Base-by-base conservation (phyloP, 169 alveolate genomes). In the Cystoisospora suis region DNA sequence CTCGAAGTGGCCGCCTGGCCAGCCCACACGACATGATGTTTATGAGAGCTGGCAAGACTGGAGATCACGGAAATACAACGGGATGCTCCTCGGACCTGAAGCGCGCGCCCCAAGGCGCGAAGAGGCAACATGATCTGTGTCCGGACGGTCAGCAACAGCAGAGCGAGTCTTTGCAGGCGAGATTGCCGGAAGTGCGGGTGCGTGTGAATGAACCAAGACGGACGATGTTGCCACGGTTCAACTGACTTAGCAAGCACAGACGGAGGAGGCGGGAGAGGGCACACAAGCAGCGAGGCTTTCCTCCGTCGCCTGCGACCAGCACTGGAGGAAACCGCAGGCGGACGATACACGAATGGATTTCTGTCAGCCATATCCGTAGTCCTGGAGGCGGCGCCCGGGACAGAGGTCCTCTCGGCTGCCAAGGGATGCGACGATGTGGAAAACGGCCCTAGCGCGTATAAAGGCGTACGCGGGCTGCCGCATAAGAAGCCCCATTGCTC, bases 171-270 rank as follows among this genome's bases (percentile, higher is more conserved):
- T n/a, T 65, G 77, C 42, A 65, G 45, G 3, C 77, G 77, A 1
- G 77, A 65, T 32, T 65, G 77, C 15, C 77, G n/a, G 77, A 65
- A 65, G 9, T 65, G 77, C 5, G 77, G 77, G 42, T 65, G 77
- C 6, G 77, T 65, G 77, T 65, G 77, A 32, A 65, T 65, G 40
- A 65, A 65, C 77, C 77, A 65, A 3, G 77, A 65, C 45, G 77
- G 77, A 32, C 77, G 77, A 65, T 65, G 42, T 44, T 44, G 77
- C 44, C 27, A 12, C 42, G n/a, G 77, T 5, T 7, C 9, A 7
- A 32, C 77, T 65, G 36, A 32, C 45, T 44, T n/a, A 36, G 34
- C 1, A 65, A 65, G 3, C n/a, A n/a, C 45, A 5, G 77, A 15
- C 7, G 77, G 77, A 12, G 77, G 77, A 20, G 77, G 77, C 0